Percentiles rank a stretch among this genome's conserved stretches.
These are phyloP conservation scores for Citrullus mucosospermus DNA, from an alignment of 306 rosid species.

Conservation along the genomic window DNA sequence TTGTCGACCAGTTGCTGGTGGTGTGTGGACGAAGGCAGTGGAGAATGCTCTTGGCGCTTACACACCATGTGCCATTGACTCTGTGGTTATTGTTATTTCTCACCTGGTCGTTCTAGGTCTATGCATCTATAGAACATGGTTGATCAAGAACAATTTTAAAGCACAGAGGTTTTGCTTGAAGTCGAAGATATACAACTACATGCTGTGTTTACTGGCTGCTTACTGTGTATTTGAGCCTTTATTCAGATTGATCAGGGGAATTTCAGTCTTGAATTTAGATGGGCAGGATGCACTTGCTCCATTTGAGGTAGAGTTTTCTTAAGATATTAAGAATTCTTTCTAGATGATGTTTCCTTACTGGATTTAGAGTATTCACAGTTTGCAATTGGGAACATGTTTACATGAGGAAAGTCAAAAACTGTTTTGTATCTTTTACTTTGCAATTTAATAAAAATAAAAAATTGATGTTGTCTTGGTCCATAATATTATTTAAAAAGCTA, in stretches of 20 bases:
- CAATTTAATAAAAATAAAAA: neutral
- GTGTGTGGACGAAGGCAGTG: conserved; percentile 64
- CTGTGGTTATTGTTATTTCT: conserved; percentile 52
- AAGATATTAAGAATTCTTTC: neutral
- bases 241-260: conserved; percentile 71
- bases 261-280: conserved; percentile 69
- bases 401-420: neutral
- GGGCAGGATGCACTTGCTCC: conserved; percentile 76
- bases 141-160: conserved; percentile 51
- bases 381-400: neutral
- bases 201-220: conserved; percentile 55
- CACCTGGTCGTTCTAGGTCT: conserved; percentile 59
- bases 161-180: conserved; percentile 55
- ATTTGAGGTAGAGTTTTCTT: conserved; percentile 57
- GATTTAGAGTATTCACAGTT: neutral
- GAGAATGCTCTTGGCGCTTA: conserved; percentile 77
- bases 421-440: neutral
- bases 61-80: conserved; percentile 75
- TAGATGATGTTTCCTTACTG: neutral
- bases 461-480: neutral
- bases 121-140: conserved; percentile 69
- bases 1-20: conserved; percentile 69
- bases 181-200: conserved; percentile 67
- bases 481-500: neutral
- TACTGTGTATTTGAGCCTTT: conserved; percentile 68